These are phyloP conservation scores for Ustilago loliicola DNA, from an alignment of 1,284 basidiomycete species.

Conservation along the genomic window DNA sequence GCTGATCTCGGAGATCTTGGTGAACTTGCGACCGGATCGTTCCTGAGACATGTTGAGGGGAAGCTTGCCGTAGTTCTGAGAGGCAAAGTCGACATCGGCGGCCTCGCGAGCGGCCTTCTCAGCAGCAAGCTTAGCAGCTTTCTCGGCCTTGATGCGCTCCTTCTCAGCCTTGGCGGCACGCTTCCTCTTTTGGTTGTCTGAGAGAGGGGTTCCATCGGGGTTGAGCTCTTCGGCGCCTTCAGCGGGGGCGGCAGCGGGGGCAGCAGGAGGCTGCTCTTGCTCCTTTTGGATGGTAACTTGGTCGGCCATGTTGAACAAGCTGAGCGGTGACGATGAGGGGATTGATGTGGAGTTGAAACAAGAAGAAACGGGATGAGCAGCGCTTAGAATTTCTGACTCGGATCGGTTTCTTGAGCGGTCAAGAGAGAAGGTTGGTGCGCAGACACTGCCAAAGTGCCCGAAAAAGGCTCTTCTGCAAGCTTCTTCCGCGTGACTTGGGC, in stretches of 20 bases:
- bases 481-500: constrained; percentile 15
- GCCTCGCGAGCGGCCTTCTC: constrained; percentile 81
- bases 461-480: constrained; percentile 14
- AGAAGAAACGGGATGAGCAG: constrained; percentile 8
- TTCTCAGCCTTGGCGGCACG: constrained; percentile 92
- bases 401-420: constrained; percentile 1
- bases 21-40: constrained; percentile 72
- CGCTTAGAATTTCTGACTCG: constrained; percentile 37
- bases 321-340: constrained; percentile 3
- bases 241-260: constrained; percentile 11
- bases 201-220: constrained; percentile 73
- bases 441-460: background rate
- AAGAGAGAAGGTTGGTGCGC: background rate
- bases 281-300: constrained; percentile 43
- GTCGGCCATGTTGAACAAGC: constrained; percentile 39
- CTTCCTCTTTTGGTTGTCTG: constrained; percentile 94
- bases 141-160: constrained; percentile 76
- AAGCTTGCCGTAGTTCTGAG: constrained; percentile 87
- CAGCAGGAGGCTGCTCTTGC: constrained; percentile 24
- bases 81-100: constrained; percentile 85
- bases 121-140: constrained; percentile 84
- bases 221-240: constrained; percentile 55
- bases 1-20: constrained; percentile 79
- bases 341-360: constrained; percentile 1
- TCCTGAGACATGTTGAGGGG: constrained; percentile 92